A percentile compares a stretch with the other conserved stretches of the same genome.
Conservation (phyloP, 306 rosid species). For the Calophaca sinica region DNA sequence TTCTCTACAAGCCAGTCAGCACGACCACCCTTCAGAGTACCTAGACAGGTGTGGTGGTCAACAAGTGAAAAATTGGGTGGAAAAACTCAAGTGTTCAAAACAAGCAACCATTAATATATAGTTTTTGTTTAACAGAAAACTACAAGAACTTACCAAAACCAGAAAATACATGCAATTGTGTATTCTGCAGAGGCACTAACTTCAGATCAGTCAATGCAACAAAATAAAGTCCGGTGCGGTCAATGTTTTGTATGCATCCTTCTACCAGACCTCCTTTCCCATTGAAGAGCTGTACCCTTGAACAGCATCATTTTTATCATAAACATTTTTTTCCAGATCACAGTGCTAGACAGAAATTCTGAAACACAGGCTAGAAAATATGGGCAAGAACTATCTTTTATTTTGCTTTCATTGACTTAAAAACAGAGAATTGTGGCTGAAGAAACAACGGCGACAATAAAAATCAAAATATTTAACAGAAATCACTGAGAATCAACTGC, state of each 20-base stretch:
- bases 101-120: slow-evolving; percentile 14
- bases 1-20: slow-evolving; percentile 98
- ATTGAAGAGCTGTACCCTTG: slow-evolving; percentile 91
- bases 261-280: slow-evolving; percentile 88
- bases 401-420: slow-evolving; percentile 18
- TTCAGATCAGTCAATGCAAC: slow-evolving; percentile 73
- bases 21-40: slow-evolving; percentile 93
- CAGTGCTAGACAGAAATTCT: slow-evolving; percentile 2
- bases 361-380: slow-evolving; percentile 6
- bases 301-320: slow-evolving; percentile 48
- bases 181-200: slow-evolving; percentile 62
- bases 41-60: slow-evolving; percentile 52
- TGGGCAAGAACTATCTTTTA: background rate
- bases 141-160: slow-evolving; percentile 70
- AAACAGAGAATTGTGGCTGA: slow-evolving; percentile 20
- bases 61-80: slow-evolving; percentile 30
- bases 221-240: slow-evolving; percentile 72
- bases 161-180: slow-evolving; percentile 79
- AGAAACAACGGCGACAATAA: slow-evolving; percentile 6
- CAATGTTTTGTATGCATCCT: slow-evolving; percentile 73
- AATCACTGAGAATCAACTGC: slow-evolving; percentile 24
- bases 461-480: background rate
- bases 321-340: slow-evolving; percentile 31
- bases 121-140: slow-evolving; percentile 15
- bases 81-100: slow-evolving; percentile 33